Evolutionary conservation across 176 grass and related monocot species (phyloP).

Genomic region (Carex littledalei): DNA sequence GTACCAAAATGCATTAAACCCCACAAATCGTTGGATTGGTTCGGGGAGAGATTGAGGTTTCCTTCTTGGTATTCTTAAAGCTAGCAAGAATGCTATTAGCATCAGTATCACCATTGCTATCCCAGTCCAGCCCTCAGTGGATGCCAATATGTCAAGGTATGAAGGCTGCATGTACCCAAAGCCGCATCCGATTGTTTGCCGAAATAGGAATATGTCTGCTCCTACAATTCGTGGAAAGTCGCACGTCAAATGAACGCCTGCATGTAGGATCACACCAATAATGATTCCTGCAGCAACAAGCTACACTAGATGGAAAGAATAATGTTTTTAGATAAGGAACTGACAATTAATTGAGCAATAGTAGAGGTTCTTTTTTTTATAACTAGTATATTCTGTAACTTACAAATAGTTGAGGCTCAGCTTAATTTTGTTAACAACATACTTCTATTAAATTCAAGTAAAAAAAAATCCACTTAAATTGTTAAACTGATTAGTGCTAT

Average conservation of each 20-base stretch:
- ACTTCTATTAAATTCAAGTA: background rate
- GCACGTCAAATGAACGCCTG: constrained; percentile 52
- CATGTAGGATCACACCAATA: constrained; percentile 59
- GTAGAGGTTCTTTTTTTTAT: background rate
- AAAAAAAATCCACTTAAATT: background rate
- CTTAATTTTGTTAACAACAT: background rate
- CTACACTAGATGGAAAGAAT: constrained; percentile 35
- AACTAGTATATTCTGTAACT: background rate
- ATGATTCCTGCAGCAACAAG: constrained; percentile 46
- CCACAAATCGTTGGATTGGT: constrained; percentile 29
- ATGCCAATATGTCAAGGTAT: constrained; percentile 47
- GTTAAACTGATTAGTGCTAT: background rate
- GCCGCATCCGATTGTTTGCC: constrained; percentile 29
- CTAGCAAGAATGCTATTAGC: constrained; percentile 46
- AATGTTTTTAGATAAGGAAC: constrained; percentile 3
- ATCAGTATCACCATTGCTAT: constrained; percentile 64
- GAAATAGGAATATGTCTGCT: constrained; percentile 39
- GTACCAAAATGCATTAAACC: constrained; percentile 73
- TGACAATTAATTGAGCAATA: background rate
- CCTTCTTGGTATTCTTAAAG: constrained; percentile 40
- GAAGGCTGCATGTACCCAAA: constrained; percentile 53
- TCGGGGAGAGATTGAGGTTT: constrained; percentile 30
- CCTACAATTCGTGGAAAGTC: constrained; percentile 55
- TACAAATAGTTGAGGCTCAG: background rate
- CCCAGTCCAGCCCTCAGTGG: constrained; percentile 50